Evolutionary conservation across 352 stramenopile genomes (phyloP), one percentile per base, ranked within the genome.

Genomic region (Globisporangium perplexum): DNA sequence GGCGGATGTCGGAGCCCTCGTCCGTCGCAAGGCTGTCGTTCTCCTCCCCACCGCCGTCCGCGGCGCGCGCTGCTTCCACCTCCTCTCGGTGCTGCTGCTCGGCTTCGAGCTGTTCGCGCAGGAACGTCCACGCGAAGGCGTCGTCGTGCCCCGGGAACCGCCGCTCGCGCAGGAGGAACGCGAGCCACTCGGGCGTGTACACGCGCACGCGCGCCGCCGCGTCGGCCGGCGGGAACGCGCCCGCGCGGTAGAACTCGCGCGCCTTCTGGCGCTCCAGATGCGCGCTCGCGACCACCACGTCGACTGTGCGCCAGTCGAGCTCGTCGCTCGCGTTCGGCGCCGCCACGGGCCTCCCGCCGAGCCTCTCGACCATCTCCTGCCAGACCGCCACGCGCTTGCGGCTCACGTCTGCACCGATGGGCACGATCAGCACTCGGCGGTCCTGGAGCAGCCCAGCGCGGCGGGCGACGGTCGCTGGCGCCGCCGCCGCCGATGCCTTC

Each of bases 121-220:
- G 57, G n/a, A 26, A 36, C 1, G 49, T 28, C 79, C 78, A 89
- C n/a, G 62, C 67, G 14, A 82, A 64, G 15, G 56, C 57, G 1
- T 38, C 57, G 2, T 28, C 59, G 3, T 48, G 36, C 6, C 47
- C 23, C 1, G 77, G 77, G 2, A 79, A 10, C 15, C 63, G 57
- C 43, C 80, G 81, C 46, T 84, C 59, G 7, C 75, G 60, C 4
- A 69, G 47, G 36, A 87, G 54, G 60, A 69, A 74, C 51, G 72
- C 60, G n/a, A 90, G 67, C 80, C 80, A 90, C 47, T 87, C 77
- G 5, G 77, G 77, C 4, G 73, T 86, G 50, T 69, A 78, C 4
- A 77, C 55, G 39, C 68, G 60, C 1, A 87, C 55, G 10, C 28
- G 22, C 17, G 60, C 55, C 1, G 39, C 41, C 4, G 63, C 52